Base-by-base conservation (phyloP, 257 asterid genomes). In the Lithospermum erythrorhizon region DNA sequence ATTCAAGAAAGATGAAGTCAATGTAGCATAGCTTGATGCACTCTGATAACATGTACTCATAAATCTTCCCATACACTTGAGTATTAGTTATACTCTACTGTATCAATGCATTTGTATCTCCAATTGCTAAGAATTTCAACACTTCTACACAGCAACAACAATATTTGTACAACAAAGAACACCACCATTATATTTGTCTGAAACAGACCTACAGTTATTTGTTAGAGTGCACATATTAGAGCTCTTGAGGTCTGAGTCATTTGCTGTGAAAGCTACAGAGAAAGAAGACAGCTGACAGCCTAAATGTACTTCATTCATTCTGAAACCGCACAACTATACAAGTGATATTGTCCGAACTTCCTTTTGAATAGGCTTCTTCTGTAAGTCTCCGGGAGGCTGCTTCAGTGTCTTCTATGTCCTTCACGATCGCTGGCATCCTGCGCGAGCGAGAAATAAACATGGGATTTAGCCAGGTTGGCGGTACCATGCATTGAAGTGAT, bases 301-400 rank as follows among this genome's bases (percentile, higher is more conserved):
- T 41, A 13, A 41, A 41, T 41, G 18, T 11, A 14, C 49, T 41
- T 41, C 49, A 41, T 41, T 13, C 58, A 15, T 69, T 76, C 69
- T 78, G 75, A 65, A 87, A 87, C 66, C 84, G 87, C 62, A 87
- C 95, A 15, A 87, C 90, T 25, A 87, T 69, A 56, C 89, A 82
- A 64, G 94, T 87, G 59, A 84, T 87, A 69, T 87, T 87, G 75
- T 87, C 95, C 0, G 86, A 73, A 73, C 94, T 87, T 37, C 95
- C 95, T 68, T 64, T 78, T 14, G 71, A 70, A 61, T 72, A 84
- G 18, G 95, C 89, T 76, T 82, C 94, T 68, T 82, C 82, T 23
- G 72, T 69, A 11, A 87, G 86, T 69, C 76, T 87, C 63, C 76
- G 81, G 8, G 87, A 76, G 66, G 95, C 94, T 52, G 76, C 83